Conservation (phyloP, 345 rosid genomes). For the Citrus mangshanensis region DNA sequence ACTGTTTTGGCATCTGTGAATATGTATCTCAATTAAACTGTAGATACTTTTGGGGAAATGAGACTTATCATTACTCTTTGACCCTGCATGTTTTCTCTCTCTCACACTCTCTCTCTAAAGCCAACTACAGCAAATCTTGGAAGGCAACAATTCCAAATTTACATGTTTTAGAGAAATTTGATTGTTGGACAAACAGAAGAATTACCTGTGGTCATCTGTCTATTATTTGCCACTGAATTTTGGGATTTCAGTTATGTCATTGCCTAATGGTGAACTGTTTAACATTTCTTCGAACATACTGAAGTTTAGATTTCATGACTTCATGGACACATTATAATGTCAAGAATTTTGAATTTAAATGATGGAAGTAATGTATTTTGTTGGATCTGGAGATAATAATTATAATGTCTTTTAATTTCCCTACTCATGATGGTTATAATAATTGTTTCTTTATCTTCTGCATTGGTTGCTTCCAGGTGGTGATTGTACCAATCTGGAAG, state of each 20-base stretch:
- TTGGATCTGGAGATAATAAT: not conserved
- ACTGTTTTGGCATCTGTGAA: not conserved
- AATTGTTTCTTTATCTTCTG: not conserved
- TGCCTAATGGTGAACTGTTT: not conserved
- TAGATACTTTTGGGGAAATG: not conserved
- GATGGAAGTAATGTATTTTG: not conserved
- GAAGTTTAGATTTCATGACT: not conserved
- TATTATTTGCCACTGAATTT: not conserved
- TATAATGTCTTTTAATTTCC: not conserved
- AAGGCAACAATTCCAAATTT: not conserved
- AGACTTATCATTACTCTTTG: not conserved
- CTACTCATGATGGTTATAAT: not conserved
- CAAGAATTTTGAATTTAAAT: not conserved
- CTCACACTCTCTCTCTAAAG: too few species aligned
- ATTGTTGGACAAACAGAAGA: not conserved
- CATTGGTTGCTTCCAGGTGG: constrained; percentile 42
- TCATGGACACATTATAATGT: not conserved
- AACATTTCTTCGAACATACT: not conserved
- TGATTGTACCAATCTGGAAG: constrained; percentile 90
- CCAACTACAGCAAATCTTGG: not conserved
- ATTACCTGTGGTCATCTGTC: not conserved
- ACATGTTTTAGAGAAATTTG: not conserved
- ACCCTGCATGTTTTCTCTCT: not conserved
- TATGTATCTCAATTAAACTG: not conserved
- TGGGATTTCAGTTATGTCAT: not conserved